Conservation (phyloP, 352 stramenopile genomes). For the Phytophthora capsici region DNA sequence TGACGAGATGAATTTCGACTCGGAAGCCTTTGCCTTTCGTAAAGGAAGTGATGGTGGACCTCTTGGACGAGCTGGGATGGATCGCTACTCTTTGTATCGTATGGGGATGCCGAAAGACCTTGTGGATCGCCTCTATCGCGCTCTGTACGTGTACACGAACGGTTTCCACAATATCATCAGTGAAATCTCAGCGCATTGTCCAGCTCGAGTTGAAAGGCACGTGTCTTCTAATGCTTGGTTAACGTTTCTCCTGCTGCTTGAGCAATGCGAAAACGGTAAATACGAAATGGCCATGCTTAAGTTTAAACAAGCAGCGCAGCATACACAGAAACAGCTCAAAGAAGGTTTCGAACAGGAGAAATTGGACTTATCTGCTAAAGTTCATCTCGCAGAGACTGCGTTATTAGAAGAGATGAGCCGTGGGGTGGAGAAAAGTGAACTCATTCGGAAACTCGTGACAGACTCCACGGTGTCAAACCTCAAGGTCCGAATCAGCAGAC, state of each 20-base stretch:
- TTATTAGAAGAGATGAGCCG: constrained; percentile 43
- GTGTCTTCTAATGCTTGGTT: constrained; percentile 86
- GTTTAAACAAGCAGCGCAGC: constrained; percentile 75
- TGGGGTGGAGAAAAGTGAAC: constrained; percentile 53
- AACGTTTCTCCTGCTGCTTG: constrained; percentile 73
- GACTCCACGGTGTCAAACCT: constrained; percentile 47
- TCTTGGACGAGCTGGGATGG: constrained; percentile 68
- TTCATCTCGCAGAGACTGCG: constrained; percentile 34
- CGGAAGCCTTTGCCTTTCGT: constrained; percentile 56
- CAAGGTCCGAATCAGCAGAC: constrained; percentile 27
- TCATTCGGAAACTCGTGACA: constrained; percentile 52
- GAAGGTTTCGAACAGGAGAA: constrained; percentile 55
- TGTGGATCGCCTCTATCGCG: constrained; percentile 81
- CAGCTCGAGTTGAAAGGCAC: constrained; percentile 67
- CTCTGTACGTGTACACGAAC: constrained; percentile 86
- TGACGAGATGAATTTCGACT: constrained; percentile 45
- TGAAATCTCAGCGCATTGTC: constrained; percentile 77
- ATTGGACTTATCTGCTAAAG: constrained; percentile 38
- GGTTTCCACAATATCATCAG: constrained; percentile 87
- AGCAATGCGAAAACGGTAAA: constrained; percentile 81
- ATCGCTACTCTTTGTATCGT: constrained; percentile 71
- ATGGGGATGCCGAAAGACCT: constrained; percentile 81
- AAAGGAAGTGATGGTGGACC: constrained; percentile 46
- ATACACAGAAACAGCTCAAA: constrained; percentile 60
- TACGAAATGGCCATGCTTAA: constrained; percentile 91